Conservation (phyloP, 257 asterid genomes). For the Fraxinus americana region DNA sequence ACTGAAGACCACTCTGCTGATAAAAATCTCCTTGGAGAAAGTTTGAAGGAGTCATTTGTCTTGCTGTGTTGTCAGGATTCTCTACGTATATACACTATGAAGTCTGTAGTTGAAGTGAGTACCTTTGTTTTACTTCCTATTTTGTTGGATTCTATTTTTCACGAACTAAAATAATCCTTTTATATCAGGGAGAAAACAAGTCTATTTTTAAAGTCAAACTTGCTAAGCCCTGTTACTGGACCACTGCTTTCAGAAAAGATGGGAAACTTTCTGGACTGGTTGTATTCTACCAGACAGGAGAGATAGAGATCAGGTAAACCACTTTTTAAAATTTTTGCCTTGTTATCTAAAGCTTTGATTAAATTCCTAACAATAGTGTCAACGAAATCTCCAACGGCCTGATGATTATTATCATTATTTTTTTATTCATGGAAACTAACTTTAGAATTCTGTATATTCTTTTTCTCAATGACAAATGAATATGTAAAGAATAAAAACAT, state of each 20-base stretch:
- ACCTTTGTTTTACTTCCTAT: constrained; percentile 21
- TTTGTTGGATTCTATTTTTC: constrained; percentile 23
- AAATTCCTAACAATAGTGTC: constrained; percentile 18
- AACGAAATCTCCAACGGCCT: neutral
- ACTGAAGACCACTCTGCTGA: constrained; percentile 37
- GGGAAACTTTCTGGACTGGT: constrained; percentile 58
- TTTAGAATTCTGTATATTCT: constrained; percentile 8
- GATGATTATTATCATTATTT: neutral
- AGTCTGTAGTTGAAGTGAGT: constrained; percentile 69
- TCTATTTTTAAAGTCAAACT: constrained; percentile 65
- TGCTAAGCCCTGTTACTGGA: constrained; percentile 73
- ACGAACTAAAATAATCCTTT: constrained; percentile 26
- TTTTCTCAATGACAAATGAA: constrained; percentile 5
- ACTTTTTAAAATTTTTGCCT: constrained; percentile 23
- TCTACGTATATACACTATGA: constrained; percentile 53
- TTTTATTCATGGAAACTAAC: neutral
- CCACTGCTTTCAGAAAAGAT: constrained; percentile 56
- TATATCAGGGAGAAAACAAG: constrained; percentile 67
- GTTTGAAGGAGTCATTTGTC: constrained; percentile 49
- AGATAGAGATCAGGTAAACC: constrained; percentile 72
- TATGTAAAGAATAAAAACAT: constrained; percentile 7
- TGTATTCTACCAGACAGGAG: constrained; percentile 74
- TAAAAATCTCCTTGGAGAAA: constrained; percentile 34
- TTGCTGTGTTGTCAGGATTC: constrained; percentile 74
- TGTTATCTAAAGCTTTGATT: constrained; percentile 15